These are phyloP conservation scores for Solanum chmielewskii DNA, from an alignment of 257 asterid species.

Conservation along the genomic window DNA sequence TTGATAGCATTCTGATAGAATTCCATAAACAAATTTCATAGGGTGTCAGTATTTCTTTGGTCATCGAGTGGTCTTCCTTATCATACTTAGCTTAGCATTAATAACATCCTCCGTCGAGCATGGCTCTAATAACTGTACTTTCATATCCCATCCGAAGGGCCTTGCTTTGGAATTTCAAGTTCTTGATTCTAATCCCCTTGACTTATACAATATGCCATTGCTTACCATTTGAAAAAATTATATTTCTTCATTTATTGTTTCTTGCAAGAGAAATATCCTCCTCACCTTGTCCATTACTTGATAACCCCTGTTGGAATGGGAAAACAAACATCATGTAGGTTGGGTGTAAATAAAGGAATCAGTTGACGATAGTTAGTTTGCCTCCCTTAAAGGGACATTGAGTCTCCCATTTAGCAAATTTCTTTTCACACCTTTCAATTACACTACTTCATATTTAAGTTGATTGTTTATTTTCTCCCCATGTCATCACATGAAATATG, in stretches of 20 bases:
- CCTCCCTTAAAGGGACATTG: not conserved
- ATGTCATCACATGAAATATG: not conserved
- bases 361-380: not conserved
- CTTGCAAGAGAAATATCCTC: not conserved
- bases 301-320: not conserved
- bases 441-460: not conserved
- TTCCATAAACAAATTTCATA: not conserved
- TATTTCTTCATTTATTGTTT: not conserved
- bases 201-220: not conserved
- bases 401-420: not conserved
- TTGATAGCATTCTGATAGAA: not conserved
- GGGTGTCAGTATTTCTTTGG: not conserved
- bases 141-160: not conserved
- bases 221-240: not conserved
- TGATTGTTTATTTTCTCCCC: not conserved
- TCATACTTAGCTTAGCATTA: not conserved
- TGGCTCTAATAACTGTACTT: not conserved
- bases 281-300: not conserved
- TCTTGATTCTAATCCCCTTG: not conserved
- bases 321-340: not conserved
- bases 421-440: not conserved
- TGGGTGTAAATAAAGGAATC: not conserved
- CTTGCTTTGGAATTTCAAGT: not conserved
- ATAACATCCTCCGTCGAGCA: not conserved
- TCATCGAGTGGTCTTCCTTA: not conserved